Conservation (phyloP, 148 eudicot genomes). For the Simmondsia chinensis region DNA sequence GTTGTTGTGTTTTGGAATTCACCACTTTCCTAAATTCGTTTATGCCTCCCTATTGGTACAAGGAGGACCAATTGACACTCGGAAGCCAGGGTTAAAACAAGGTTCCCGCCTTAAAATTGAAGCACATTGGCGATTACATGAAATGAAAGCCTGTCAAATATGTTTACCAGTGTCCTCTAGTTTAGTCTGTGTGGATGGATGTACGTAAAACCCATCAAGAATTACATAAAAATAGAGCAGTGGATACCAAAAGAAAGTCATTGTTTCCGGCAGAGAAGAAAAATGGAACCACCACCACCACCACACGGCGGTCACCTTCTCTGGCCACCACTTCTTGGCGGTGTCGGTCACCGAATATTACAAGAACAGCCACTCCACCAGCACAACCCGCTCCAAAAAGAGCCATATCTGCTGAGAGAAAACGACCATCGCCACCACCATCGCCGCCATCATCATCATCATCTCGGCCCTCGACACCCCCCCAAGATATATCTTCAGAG, state of each 20-base stretch:
- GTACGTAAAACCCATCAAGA: slow-evolving; percentile 45
- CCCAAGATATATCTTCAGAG: slow-evolving; percentile 43
- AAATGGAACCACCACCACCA: slow-evolving; percentile 36
- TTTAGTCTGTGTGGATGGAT: slow-evolving; percentile 66
- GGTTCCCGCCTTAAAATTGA: too few species aligned
- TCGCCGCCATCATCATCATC: slow-evolving; percentile 72
- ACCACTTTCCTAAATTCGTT: too few species aligned
- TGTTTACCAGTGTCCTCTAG: slow-evolving; percentile 40
- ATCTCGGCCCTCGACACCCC: slow-evolving; percentile 61
- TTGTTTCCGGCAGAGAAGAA: slow-evolving; percentile 44
- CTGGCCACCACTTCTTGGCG: slow-evolving; percentile 31
- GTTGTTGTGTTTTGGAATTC: slow-evolving; percentile 9
- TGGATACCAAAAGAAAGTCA: slow-evolving; percentile 42
- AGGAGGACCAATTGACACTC: too few species aligned
- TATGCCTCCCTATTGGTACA: too few species aligned
- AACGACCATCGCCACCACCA: slow-evolving; percentile 63
- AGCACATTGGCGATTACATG: too few species aligned
- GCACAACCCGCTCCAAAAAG: slow-evolving; percentile 44
- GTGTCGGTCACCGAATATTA: slow-evolving; percentile 49
- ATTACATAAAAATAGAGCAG: slow-evolving; percentile 37
- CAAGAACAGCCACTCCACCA: slow-evolving; percentile 36
- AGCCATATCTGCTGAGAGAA: slow-evolving; percentile 80
- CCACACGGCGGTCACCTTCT: slow-evolving; percentile 33
- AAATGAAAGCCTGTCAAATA: slow-evolving; percentile 21
- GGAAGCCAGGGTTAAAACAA: too few species aligned